Evolutionary conservation across 441 rosid genomes (phyloP), one percentile per base, ranked within the genome.

Genomic region (Arabidopsis hybrid): DNA sequence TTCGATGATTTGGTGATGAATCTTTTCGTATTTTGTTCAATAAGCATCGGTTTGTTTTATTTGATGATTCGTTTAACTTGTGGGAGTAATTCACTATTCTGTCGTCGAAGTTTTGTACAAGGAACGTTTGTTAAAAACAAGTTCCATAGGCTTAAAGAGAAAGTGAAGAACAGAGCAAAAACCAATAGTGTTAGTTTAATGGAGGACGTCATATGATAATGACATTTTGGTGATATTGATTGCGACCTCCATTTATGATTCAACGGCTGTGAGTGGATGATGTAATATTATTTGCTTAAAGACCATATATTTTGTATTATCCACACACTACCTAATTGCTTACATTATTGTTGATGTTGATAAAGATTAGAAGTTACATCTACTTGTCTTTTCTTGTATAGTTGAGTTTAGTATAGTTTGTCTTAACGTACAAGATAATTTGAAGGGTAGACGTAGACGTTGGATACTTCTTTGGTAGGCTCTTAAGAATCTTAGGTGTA

Each of bases 341-440:
- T 77, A 65, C 36, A 34, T 60, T 51, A 77, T 60, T 31, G 17
- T 13, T 57, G 67, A 47, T 68, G 73, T 32, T 56, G 45, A 40
- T 45, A 53, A 66, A 72, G 73, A 66, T 72, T 77, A 60, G 21
- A 69, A 60, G 74, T 75, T 75, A 73, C 60, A 84, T 64, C 86
- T 63, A 75, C 86, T 74, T 56, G 83, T 89, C 88, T 75, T 68
- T 8, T 72, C 67, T 75, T 45, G 8, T 29, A 61, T 60, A 59
- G 60, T 72, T 43, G 14, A 14, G 46, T 43, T 52, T 39, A 21
- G 26, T 2, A 60, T 58, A 58, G 63, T 59, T 72, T 60, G 65
- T 77, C 77, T 55, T 78, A 36, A 53, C 77, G 73, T 78, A 61
- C 65, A 72, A 72, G 80, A 60, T 53, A 53, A 52, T 77, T 72